phyloP scores from a whole-genome alignment of 2,329 filamentous ascomycete genomes.

The Botrytis hyacinthi region DNA sequence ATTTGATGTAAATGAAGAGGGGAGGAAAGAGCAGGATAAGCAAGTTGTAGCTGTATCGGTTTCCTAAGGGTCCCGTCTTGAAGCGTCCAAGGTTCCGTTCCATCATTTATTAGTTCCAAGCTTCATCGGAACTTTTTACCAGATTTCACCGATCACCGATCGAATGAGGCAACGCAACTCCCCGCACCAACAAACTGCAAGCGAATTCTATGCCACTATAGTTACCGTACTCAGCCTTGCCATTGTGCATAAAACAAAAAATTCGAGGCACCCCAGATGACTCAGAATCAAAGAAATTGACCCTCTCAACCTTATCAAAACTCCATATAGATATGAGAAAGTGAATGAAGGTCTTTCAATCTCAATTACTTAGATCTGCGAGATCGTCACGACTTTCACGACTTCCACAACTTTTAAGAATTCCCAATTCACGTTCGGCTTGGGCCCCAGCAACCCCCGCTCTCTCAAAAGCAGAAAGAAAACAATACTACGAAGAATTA shows the following conservation, averaged over 20 bases:
- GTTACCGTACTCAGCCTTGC: constrained; percentile 17
- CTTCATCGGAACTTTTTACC: constrained; percentile 9
- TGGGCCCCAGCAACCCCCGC: constrained; percentile 22
- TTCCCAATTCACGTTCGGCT: constrained; percentile 23
- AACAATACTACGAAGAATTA: constrained; percentile 26
- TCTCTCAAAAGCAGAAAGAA: constrained; percentile 29
- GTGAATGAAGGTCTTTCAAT: constrained; percentile 36
- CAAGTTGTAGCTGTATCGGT: constrained; percentile 9
- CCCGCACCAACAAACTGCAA: constrained; percentile 10
- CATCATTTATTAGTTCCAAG: constrained; percentile 5
- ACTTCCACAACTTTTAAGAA: constrained; percentile 22
- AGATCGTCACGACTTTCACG: constrained; percentile 34
- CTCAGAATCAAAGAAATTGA: constrained; percentile 31
- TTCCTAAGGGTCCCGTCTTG: constrained; percentile 26
- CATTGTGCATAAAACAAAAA: constrained; percentile 23
- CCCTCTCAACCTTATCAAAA: constrained; percentile 19
- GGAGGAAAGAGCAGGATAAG: neutral
- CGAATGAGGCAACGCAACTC: constrained; percentile 6
- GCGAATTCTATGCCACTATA: constrained; percentile 1
- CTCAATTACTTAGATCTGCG: constrained; percentile 34
- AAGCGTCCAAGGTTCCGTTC: neutral
- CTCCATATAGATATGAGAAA: constrained; percentile 23
- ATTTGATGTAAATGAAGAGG: constrained; percentile 7
- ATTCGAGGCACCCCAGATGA: constrained; percentile 30
- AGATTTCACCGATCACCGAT: constrained; percentile 18